These are phyloP conservation scores for Geosmithia flava DNA, from an alignment of 2,329 filamentous ascomycete species.

Conservation along the genomic window DNA sequence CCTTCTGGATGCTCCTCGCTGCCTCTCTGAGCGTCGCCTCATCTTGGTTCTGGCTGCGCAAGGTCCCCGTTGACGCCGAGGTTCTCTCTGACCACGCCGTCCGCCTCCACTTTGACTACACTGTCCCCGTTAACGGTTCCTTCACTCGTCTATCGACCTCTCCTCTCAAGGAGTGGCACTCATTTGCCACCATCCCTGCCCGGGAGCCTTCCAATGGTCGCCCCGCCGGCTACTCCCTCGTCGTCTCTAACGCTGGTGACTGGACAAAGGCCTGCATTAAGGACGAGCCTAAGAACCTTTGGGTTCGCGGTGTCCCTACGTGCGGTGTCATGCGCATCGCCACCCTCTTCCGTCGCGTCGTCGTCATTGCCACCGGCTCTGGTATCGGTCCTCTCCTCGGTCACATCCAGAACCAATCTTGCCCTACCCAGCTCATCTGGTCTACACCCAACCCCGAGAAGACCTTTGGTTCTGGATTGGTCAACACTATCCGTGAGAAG, in stretches of 20 bases:
- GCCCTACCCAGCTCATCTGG: conserved; percentile 54
- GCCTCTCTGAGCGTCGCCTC: conserved; percentile 55
- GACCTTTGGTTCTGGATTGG: conserved; percentile 48
- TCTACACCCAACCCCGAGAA: conserved; percentile 46
- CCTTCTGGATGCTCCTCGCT: conserved; percentile 55
- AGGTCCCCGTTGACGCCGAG: conserved; percentile 52
- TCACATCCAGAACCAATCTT: conserved; percentile 36
- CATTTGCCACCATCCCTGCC: conserved; percentile 61
- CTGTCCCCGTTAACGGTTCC: conserved; percentile 35
- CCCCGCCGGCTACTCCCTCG: conserved; percentile 40
- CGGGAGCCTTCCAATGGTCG: conserved; percentile 18
- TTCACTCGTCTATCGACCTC: conserved; percentile 44
- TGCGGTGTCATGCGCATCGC: conserved; percentile 57
- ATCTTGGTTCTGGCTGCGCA: conserved; percentile 62
- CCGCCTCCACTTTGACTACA: conserved; percentile 56
- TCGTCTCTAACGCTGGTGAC: conserved; percentile 64
- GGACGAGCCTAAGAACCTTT: conserved; percentile 47
- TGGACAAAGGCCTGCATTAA: conserved; percentile 57
- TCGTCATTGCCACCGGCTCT: conserved; percentile 60
- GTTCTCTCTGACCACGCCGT: conserved; percentile 61
- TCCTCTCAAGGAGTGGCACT: conserved; percentile 61
- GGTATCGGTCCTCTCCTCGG: conserved; percentile 60
- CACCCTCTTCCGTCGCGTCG: conserved; percentile 49
- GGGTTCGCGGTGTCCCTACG: conserved; percentile 55
- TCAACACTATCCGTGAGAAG: conserved; percentile 40